Evolutionary conservation across 106 monocot species (phyloP), one percentile per base, ranked within the genome.

Genomic region (Dioscorea zingiberensis): DNA sequence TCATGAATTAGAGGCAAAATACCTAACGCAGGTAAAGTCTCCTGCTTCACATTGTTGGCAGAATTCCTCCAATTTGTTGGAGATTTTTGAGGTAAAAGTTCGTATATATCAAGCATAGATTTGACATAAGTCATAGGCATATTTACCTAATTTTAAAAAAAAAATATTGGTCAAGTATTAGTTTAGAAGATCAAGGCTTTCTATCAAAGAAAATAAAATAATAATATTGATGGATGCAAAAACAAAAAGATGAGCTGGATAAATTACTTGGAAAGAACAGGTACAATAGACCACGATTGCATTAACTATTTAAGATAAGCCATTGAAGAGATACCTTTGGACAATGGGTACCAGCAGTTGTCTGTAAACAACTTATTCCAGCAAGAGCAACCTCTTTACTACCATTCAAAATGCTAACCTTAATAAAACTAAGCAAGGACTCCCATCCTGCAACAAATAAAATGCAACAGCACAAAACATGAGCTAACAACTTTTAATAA

Each of bases 351-450:
- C 75, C 75, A 68, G 85, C 84, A 62, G 79, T 74, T 58, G 84
- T 86, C 69, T 99, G 98, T 65, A 99, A 81, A 59, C 98, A 99
- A 61, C 74, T 88, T 73, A 89, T 80, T 69, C 86, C 98, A 78
- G 98, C 98, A 80, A 99, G 69, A 74, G 89, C 86, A 73, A 99
- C 89, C 77, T 99, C 98, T 74, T 89, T 99, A 59, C 98, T 99
- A 49, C 98, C 98, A 84, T 80, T 84, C 68, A 79, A 67, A 44
- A 99, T 93, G 73, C 98, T 85, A 62, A 87, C 89, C 74, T 78
- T 84, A 64, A 93, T 68, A 78, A 99, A 99, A 64, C 76, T 75
- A 60, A 99, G 76, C 60, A 99, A 71, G 62, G 60, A 73, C 24
- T 84, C 93, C 98, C 98, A 99, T 11, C 93, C 93, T 93, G 78